A percentile compares a stretch with the other conserved stretches of the same genome.
Conservation (phyloP, 2,329 filamentous ascomycete genomes). For the Monosporascus sp. region DNA sequence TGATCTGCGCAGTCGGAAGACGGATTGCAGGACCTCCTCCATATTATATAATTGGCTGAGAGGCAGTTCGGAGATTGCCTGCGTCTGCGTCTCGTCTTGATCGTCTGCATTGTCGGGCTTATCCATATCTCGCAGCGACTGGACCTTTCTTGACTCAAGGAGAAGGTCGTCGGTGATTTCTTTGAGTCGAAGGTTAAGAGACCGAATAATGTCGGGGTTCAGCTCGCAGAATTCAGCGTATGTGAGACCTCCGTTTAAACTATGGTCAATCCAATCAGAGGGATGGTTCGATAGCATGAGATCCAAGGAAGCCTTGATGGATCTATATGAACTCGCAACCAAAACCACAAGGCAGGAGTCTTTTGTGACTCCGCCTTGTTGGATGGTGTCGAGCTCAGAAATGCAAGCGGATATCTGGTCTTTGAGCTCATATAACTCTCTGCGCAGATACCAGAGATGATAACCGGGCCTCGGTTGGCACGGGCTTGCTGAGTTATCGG, state of each 20-base stretch:
- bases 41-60: slow-evolving; percentile 4
- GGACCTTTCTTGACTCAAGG: slow-evolving; percentile 1
- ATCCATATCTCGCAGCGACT: slow-evolving; percentile 1
- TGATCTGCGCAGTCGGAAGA: slow-evolving; percentile 2
- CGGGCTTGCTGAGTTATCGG: background rate
- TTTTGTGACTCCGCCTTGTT: background rate
- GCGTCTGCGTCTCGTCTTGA: background rate
- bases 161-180: slow-evolving; percentile 13
- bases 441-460: slow-evolving; percentile 10
- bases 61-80: background rate
- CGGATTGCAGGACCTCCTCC: slow-evolving; percentile 5
- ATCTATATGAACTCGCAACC: slow-evolving; percentile 6
- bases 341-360: background rate
- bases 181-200: slow-evolving; percentile 15
- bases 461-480: background rate
- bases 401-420: slow-evolving; percentile 16
- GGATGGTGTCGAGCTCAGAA: slow-evolving; percentile 5
- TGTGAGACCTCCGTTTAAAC: slow-evolving; percentile 10
- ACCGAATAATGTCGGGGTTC: slow-evolving; percentile 17
- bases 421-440: slow-evolving; percentile 16
- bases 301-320: slow-evolving; percentile 11
- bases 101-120: slow-evolving; percentile 6
- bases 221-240: slow-evolving; percentile 16
- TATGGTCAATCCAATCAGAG: slow-evolving; percentile 17
- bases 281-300: slow-evolving; percentile 16